Conservation (phyloP, 805 yeast species). For the Saccharomyces cerevisiae region DNA sequence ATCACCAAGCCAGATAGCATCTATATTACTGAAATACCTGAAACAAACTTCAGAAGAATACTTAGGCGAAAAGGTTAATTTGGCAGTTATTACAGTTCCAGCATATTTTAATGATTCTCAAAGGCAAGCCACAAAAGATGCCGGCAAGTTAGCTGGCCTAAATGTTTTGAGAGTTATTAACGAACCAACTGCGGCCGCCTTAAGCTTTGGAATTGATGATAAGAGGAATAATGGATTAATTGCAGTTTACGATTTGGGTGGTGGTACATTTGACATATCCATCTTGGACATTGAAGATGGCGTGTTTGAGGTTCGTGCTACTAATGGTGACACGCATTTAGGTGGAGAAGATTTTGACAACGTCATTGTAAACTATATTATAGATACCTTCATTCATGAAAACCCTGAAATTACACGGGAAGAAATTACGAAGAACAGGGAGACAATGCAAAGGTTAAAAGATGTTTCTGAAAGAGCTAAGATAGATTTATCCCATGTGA, state of each 20-base stretch:
- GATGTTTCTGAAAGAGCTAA: constrained; percentile 75
- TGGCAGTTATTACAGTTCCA: constrained; percentile 79
- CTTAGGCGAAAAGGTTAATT: constrained; percentile 44
- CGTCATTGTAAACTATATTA: constrained; percentile 47
- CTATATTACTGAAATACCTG: constrained; percentile 56
- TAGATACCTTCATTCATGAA: constrained; percentile 47
- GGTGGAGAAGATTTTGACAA: constrained; percentile 86
- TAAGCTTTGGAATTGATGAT: constrained; percentile 66
- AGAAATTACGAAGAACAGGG: constrained; percentile 38
- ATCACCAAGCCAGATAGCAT: constrained; percentile 69
- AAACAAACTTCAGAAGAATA: constrained; percentile 56
- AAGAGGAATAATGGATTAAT: constrained; percentile 29
- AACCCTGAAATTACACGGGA: constrained; percentile 35
- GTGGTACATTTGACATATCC: constrained; percentile 80
- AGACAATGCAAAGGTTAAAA: constrained; percentile 64
- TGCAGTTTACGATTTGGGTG: constrained; percentile 67
- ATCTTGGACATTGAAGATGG: constrained; percentile 71
- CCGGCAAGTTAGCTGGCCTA: constrained; percentile 69
- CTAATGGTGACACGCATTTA: constrained; percentile 77
- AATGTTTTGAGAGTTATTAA: constrained; percentile 69
- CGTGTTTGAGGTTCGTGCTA: constrained; percentile 73
- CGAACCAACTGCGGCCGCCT: constrained; percentile 83
- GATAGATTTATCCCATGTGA: constrained; percentile 63
- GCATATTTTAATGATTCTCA: constrained; percentile 79
- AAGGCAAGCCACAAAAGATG: constrained; percentile 75